These are phyloP conservation scores for Oryza longistaminata DNA, from an alignment of 176 grass and related monocot genomes.

Conservation along the genomic window DNA sequence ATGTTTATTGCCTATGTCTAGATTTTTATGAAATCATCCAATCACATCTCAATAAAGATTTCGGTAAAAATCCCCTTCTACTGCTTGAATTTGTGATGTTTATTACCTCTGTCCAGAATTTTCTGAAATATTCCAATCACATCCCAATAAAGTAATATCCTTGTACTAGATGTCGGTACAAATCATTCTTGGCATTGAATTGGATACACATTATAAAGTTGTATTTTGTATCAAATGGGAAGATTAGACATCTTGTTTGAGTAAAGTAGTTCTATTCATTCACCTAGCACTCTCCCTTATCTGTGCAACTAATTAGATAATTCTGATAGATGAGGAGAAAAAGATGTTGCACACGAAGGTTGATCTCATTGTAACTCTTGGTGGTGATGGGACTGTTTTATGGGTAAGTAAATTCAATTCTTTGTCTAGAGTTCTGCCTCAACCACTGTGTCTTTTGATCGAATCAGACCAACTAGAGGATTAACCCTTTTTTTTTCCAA, in stretches of 20 bases:
- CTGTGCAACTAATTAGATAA: constrained; percentile 44
- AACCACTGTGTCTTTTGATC: neutral
- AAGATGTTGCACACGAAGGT: constrained; percentile 89
- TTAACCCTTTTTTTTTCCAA: constrained; percentile 4
- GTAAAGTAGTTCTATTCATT: constrained; percentile 12
- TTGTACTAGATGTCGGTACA: neutral
- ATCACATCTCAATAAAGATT: neutral
- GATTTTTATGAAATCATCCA: neutral
- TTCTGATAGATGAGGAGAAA: constrained; percentile 71
- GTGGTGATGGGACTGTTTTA: constrained; percentile 92
- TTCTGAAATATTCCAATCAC: neutral
- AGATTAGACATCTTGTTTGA: neutral
- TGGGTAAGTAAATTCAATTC: constrained; percentile 62
- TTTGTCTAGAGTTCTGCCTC: neutral
- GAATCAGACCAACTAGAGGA: neutral
- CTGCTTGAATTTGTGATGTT: neutral
- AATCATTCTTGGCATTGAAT: constrained; percentile 3
- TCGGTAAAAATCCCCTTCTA: neutral
- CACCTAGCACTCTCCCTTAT: neutral
- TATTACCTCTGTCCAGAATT: neutral
- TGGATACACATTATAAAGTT: neutral
- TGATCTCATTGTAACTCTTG: constrained; percentile 93
- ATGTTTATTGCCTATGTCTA: neutral
- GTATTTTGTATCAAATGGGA: neutral
- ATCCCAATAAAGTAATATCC: neutral